Percentiles rank a stretch among this genome's conserved stretches.
These are phyloP conservation scores for Wolfiporia cocos DNA, from an alignment of 1,284 basidiomycete genomes.

Conservation along the genomic window DNA sequence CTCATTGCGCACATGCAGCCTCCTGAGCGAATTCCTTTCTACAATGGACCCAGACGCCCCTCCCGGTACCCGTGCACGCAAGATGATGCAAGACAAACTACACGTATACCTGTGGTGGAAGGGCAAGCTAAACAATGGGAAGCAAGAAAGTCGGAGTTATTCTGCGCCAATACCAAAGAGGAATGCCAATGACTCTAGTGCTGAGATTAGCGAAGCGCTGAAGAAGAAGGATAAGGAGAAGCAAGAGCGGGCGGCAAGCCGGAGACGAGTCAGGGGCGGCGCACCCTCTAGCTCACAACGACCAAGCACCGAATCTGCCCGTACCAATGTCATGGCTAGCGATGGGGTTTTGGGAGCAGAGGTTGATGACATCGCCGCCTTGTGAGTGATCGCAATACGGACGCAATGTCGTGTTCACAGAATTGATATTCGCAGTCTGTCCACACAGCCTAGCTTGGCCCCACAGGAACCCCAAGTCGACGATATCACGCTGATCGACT, in stretches of 20 bases:
- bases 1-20: slow-evolving; percentile 68
- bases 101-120: slow-evolving; percentile 82
- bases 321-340: too few species aligned
- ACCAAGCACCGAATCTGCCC: too few species aligned
- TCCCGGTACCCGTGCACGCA: slow-evolving; percentile 54
- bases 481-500: slow-evolving; percentile 51
- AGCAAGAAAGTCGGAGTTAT: slow-evolving; percentile 26
- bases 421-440: slow-evolving; percentile 16
- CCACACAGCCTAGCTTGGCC: slow-evolving; percentile 10
- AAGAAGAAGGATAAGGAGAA: slow-evolving; percentile 67
- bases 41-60: slow-evolving; percentile 53
- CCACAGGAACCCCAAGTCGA: slow-evolving; percentile 33
- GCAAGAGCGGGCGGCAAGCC: slow-evolving; percentile 44
- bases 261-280: slow-evolving; percentile 63
- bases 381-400: too few species aligned
- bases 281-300: too few species aligned
- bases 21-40: slow-evolving; percentile 76
- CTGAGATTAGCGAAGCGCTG: slow-evolving; percentile 59
- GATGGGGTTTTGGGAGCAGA: too few species aligned
- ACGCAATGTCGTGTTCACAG: too few species aligned
- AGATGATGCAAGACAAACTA: slow-evolving; percentile 77
- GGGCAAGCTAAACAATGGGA: slow-evolving; percentile 43
- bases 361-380: slow-evolving; percentile 16
- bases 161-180: slow-evolving; percentile 14
- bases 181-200: slow-evolving; percentile 14